Evolutionary conservation across 306 rosid species (phyloP), one percentile per base, ranked within the genome.

Genomic region (Vigna trinervia): DNA sequence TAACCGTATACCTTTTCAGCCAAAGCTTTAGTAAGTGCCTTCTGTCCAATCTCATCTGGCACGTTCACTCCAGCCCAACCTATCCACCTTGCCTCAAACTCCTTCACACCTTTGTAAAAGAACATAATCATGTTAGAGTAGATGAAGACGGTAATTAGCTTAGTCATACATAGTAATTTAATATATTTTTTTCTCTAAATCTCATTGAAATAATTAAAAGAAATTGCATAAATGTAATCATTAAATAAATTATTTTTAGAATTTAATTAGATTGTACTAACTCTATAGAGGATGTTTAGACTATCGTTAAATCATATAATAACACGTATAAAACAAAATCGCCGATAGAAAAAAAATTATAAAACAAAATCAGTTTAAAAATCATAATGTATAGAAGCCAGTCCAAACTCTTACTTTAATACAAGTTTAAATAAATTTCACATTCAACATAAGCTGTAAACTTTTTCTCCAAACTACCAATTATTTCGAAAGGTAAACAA

Each of bases 41-140:
- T 83, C 88, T 90, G 98, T 76, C 98, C 98, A 71, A 84, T 81
- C 81, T 84, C 91, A 66, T 93, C 98, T 1, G 98, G 93, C 64
- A 93, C 98, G 57, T 93, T 93, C 56, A 93, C 98, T 47, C 98
- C 98, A 2, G 98, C 96, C 98, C 98, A 93, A 36, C 98, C 98
- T 81, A 93, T 93, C 98, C 98, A 93, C 86, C 89, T 83, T 41
- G 98, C 91, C 81, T 93, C 94, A 81, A 93, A 90, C 61, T 90
- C 94, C 86, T 93, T 93, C 76, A 93, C 96, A 58, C 98, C 98
- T 93, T 83, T 39, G 45, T 79, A 73, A 80, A 72, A 12, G 43
- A 47, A 64, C 48, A 39, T 6, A 67, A 71, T 41, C 58, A 32
- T 48, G 81, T 80, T 69, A 84, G 74, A 43, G 62, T 7, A 56